Evolutionary conservation across 2,329 filamentous ascomycete genomes (phyloP).

Genomic region (Aureobasidium namibiae): DNA sequence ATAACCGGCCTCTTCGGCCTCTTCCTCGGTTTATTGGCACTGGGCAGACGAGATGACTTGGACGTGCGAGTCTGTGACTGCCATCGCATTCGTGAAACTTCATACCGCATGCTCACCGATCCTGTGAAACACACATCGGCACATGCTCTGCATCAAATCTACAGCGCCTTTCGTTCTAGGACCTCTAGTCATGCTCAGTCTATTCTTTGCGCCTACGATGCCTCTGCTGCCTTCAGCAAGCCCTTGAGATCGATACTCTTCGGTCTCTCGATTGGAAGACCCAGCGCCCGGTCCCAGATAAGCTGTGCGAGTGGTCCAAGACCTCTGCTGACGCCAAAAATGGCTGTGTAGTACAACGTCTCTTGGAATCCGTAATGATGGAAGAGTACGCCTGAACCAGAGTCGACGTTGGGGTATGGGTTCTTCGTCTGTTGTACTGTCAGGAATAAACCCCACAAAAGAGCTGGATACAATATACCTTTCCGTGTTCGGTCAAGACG

Average conservation of each 20-base stretch:
- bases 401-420: slow-evolving; percentile 91
- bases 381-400: slow-evolving; percentile 87
- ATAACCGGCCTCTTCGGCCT: neutral
- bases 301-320: slow-evolving; percentile 88
- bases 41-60: neutral
- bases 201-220: neutral
- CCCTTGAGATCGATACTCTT: slow-evolving; percentile 96
- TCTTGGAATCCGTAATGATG: slow-evolving; percentile 97
- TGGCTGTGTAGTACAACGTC: slow-evolving; percentile 84
- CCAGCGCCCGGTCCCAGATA: slow-evolving; percentile 90
- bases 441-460: neutral
- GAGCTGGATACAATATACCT: slow-evolving; percentile 39
- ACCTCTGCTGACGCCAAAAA: slow-evolving; percentile 60
- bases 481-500: slow-evolving; percentile 90
- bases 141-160: neutral
- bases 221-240: slow-evolving; percentile 55
- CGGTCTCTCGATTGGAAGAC: slow-evolving; percentile 90
- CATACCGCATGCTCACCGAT: neutral
- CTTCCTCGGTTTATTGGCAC: neutral
- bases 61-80: neutral
- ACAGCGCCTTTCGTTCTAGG: neutral
- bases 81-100: neutral
- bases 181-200: neutral
- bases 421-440: slow-evolving; percentile 28
- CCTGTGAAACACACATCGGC: neutral